A percentile compares a stretch with the other conserved stretches of the same genome.
Conservation (phyloP, 345 rosid genomes). For the Barbarea vulgaris region DNA sequence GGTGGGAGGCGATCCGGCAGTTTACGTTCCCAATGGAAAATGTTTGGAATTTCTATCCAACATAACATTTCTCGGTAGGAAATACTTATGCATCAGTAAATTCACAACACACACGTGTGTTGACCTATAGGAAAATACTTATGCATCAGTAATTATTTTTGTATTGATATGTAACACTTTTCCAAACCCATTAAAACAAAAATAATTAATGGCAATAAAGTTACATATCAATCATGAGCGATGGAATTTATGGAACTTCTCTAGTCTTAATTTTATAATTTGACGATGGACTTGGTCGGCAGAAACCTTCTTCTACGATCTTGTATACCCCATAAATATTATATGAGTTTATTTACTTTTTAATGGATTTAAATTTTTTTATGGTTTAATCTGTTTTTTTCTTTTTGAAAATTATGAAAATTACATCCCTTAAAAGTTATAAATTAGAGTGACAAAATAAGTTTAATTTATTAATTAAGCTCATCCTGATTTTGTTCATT, state of each 20-base stretch:
- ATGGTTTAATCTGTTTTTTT: not conserved
- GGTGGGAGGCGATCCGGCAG: too few species aligned
- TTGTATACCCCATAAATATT: too few species aligned
- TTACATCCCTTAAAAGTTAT: not conserved
- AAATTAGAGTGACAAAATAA: not conserved
- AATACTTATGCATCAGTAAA: too few species aligned
- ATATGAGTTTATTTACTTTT: not conserved
- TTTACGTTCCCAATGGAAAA: too few species aligned
- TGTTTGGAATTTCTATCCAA: too few species aligned
- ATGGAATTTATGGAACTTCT: constrained; percentile 8
- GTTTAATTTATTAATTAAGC: not conserved
- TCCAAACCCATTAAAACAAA: not conserved
- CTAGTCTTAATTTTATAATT: not conserved
- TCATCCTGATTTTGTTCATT: not conserved
- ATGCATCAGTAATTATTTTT: too few species aligned
- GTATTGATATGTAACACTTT: too few species aligned
- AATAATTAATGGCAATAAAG: not conserved
- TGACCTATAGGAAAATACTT: too few species aligned
- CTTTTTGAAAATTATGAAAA: not conserved
- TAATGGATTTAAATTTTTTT: not conserved
- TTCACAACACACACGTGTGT: too few species aligned
- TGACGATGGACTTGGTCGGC: constrained; percentile 30
- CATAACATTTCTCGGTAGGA: too few species aligned
- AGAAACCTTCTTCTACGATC: constrained; percentile 22
- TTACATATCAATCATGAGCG: constrained; percentile 10